Percentiles rank a stretch among this genome's conserved stretches.
These are phyloP conservation scores for Geotrichum candidum DNA, from an alignment of 1,139 yeast genomes.

Conservation along the genomic window DNA sequence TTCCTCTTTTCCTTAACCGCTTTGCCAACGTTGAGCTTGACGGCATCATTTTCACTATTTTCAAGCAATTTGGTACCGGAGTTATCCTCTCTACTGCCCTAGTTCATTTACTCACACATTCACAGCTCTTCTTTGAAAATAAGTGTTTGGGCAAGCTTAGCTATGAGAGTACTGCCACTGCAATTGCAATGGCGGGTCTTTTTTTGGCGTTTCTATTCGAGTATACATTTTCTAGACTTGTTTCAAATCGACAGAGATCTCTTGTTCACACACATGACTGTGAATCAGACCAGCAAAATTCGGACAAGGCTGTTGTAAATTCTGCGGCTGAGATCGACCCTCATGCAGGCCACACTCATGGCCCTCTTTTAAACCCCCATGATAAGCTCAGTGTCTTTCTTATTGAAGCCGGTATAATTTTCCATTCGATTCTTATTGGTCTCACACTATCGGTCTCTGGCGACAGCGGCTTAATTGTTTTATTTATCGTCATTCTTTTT, in stretches of 20 bases:
- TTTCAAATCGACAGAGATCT: slow-evolving; percentile 20
- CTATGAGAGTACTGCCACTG: slow-evolving; percentile 36
- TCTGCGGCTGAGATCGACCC: slow-evolving; percentile 2
- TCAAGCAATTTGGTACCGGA: slow-evolving; percentile 71
- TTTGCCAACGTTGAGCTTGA: slow-evolving; percentile 29
- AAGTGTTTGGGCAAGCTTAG: slow-evolving; percentile 49
- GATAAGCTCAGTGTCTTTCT: slow-evolving; percentile 45
- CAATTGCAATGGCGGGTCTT: slow-evolving; percentile 38
- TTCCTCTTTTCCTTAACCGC: slow-evolving; percentile 28
- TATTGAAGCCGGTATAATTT: slow-evolving; percentile 69
- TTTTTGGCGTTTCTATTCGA: slow-evolving; percentile 36
- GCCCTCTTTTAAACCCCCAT: slow-evolving; percentile 16
- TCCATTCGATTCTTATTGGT: slow-evolving; percentile 78
- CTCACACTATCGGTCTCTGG: slow-evolving; percentile 64
- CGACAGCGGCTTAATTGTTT: slow-evolving; percentile 57
- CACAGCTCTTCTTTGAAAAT: slow-evolving; percentile 49
- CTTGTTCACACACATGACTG: neutral
- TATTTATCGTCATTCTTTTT: slow-evolving; percentile 76
- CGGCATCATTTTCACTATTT: slow-evolving; percentile 23
- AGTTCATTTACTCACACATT: slow-evolving; percentile 77
- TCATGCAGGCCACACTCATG: slow-evolving; percentile 16
- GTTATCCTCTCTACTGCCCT: slow-evolving; percentile 87
- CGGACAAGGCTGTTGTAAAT: neutral
- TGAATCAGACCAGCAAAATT: slow-evolving; percentile 6
- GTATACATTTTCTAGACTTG: slow-evolving; percentile 25